Evolutionary conservation across 345 rosid genomes (phyloP).

Genomic region (Carallia pectinifolia): DNA sequence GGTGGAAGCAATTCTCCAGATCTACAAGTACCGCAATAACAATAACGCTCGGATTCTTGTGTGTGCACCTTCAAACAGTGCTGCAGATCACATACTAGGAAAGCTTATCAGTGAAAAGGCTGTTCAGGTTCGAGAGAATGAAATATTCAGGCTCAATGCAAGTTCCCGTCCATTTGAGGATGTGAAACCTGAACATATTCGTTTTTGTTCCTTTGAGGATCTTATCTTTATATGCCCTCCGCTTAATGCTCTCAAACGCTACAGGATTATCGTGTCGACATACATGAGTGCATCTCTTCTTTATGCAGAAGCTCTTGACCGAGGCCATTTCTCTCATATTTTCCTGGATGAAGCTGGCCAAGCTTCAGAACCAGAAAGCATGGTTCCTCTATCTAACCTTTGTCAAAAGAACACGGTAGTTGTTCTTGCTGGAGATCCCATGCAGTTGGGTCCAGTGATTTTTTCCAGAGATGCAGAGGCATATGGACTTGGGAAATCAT

Average conservation of each 20-base stretch:
- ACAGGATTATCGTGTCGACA: conserved; percentile 67
- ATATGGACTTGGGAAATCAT: conserved; percentile 71
- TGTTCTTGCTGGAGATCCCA: conserved; percentile 96
- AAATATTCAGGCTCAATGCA: conserved; percentile 87
- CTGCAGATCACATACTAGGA: conserved; percentile 83
- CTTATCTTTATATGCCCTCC: conserved; percentile 69
- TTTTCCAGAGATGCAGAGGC: conserved; percentile 62
- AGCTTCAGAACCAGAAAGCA: conserved; percentile 95
- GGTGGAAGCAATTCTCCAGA: conserved; percentile 81
- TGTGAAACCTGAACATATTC: conserved; percentile 51
- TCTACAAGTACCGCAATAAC: conserved; percentile 39
- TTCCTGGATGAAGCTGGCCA: conserved; percentile 96
- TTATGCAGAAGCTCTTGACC: conserved; percentile 64
- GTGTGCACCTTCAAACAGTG: conserved; percentile 91
- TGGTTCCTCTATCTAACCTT: conserved; percentile 67
- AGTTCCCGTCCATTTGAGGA: conserved; percentile 69
- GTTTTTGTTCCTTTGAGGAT: conserved; percentile 73
- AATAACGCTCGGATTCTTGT: conserved; percentile 56
- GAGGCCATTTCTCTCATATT: conserved; percentile 86
- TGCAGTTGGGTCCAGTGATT: conserved; percentile 92
- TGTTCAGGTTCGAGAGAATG: conserved; percentile 45
- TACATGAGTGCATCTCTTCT: conserved; percentile 86
- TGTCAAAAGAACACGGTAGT: conserved; percentile 66
- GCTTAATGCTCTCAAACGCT: conserved; percentile 44
- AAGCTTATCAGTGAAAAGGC: conserved; percentile 50